Base-by-base conservation (phyloP, 78 protist genomes). In the Blattamonas nauphoetae region DNA sequence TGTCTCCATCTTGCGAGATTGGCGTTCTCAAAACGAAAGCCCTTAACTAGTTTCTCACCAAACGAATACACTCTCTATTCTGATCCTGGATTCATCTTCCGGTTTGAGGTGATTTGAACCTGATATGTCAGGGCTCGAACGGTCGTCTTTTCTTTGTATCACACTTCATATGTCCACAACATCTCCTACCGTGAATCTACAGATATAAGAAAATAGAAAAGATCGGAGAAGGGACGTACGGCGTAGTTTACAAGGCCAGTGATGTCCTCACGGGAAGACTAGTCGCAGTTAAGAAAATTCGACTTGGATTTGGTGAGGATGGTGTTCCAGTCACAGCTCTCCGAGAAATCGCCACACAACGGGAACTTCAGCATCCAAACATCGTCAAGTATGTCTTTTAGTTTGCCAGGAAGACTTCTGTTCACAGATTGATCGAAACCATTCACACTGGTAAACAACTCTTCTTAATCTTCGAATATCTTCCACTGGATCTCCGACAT, bases 141-240 rank as follows among this genome's bases (percentile, higher is more conserved):
- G n/a, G n/a, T 46, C 64, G 64, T 46, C 5, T 46, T 46, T 46
- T 46, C 6, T 46, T 46, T 46, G 5, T 46, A 46, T 46, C 6
- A 21, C 64, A 6, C 64, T 6, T 46, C 64, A 21, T 46, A 5
- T 21, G 6, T 21, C 6, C 64, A 5, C 6, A 5, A 46, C 6
- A 21, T 5, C 35, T 46, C 64, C 5, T 6, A 5, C 64, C 64
- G 5, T 79, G 43, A 33, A 32, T 21, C 4, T 79, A 4, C 83
- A 79, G 83, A 21, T 79, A 79, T 79, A 6, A 33, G 32, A 6
- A 21, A 11, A 5, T 79, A 33, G 45, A 78, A 44, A 88, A 88
- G 44, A 43, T 89, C 45, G 91, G 91, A 34, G 91, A 89, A 85
- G 91, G 91, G 5, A 64, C 91, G 0, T 89, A 89, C 45, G 91